Base-by-base conservation (phyloP, 208 protist genomes). In the Trypanosoma boissoni region DNA sequence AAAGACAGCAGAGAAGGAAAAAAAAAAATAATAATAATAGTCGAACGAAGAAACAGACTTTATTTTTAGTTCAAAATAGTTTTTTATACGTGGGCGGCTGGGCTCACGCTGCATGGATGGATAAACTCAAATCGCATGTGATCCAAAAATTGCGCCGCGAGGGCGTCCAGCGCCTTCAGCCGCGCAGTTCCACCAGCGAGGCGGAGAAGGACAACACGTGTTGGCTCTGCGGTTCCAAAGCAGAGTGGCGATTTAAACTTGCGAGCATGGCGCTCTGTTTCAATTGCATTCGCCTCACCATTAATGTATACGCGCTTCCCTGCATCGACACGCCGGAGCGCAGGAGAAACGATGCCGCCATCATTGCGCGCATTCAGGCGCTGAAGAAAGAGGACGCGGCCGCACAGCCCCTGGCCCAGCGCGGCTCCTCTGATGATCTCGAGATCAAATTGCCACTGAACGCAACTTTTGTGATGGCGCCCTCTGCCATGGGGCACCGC, bases 191-290 rank as follows among this genome's bases (percentile, higher is more conserved):
- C n/a, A n/a, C n/a, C n/a, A n/a, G n/a, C n/a, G n/a, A n/a, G n/a
- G n/a, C n/a, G n/a, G n/a, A n/a, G n/a, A 18, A 59, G 6, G 32
- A 3, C 12, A 57, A 65, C 23, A 32, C 42, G 53, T 92, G 85
- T 57, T 92, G 85, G 85, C 67, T 92, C 10, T 92, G 85, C 51
- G 69, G 60, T 20, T 32, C 36, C 12, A 51, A 61, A 23, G 57
- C 70, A 14, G 54, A 58, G 8, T 64, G 70, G 36, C 73, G 69
- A 3, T 86, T 88, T 36, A 68, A 58, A 21, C 54, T 78, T 23
- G 49, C 65, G 26, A 72, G 80, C 8, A 55, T 56, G 37, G 48
- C 50, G 14, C 73, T 93, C 21, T 93, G 86, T 58, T 90, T 90
- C 37, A 39, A 42, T 7, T 93, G 86, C 62, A 80, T 88, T 58